These are phyloP conservation scores for Wallacemonas sp. DNA, from an alignment of 208 protist species.

Conservation along the genomic window DNA sequence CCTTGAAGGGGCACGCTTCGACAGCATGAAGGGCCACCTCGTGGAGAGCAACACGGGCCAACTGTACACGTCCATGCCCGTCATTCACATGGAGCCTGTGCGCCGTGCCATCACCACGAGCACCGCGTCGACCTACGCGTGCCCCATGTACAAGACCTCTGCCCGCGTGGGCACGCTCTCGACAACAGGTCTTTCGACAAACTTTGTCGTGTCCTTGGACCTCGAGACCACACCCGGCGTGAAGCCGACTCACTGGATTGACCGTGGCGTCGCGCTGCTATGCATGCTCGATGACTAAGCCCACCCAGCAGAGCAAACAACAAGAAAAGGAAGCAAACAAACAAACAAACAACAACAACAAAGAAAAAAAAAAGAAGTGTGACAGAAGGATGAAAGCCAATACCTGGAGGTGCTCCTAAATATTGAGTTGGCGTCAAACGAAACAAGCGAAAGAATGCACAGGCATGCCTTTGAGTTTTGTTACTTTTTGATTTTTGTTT, in stretches of 20 bases:
- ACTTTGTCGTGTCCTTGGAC: constrained; percentile 92
- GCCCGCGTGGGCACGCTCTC: constrained; percentile 87
- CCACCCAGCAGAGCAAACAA: not conserved
- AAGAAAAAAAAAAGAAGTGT: not conserved
- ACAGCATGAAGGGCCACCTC: constrained; percentile 41
- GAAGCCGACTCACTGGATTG: constrained; percentile 89
- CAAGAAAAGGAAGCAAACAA: constrained; percentile 1
- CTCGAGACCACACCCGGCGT: constrained; percentile 39
- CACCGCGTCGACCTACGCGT: constrained; percentile 56
- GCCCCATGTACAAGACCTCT: constrained; percentile 95
- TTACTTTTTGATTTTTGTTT: constrained; percentile 20
- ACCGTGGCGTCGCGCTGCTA: constrained; percentile 91
- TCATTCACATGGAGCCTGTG: constrained; percentile 92
- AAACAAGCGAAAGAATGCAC: too few relatives aligned
- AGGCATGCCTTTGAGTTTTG: too few relatives aligned
- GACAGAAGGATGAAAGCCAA: too few relatives aligned
- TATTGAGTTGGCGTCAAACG: too few relatives aligned
- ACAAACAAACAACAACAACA: not conserved
- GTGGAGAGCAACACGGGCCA: constrained; percentile 85
- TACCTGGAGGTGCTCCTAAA: too few relatives aligned
- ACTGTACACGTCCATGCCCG: constrained; percentile 83
- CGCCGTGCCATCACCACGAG: constrained; percentile 32
- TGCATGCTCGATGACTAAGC: constrained; percentile 93
- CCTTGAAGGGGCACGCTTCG: constrained; percentile 89
- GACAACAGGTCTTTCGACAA: constrained; percentile 92